Evolutionary conservation across 352 stramenopile genomes (phyloP), one percentile per base, ranked within the genome.

Genomic region (Globisporangium camurandrum): DNA sequence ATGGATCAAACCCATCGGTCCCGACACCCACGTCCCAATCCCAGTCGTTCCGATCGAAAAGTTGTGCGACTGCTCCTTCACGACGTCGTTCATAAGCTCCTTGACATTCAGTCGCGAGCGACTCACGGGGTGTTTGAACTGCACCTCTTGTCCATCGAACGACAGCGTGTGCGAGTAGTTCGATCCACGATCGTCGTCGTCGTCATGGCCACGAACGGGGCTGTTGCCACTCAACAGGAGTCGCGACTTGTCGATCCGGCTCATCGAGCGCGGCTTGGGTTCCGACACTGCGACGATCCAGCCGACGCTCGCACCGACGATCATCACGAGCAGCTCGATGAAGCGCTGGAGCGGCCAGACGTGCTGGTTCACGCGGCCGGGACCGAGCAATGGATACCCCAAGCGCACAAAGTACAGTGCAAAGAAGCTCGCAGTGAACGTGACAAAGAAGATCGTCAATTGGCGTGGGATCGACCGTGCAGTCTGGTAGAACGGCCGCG

Each of bases 1-100:
- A 44, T 88, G 76, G 61, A 91, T 90, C 7, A 93, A 62, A 31
- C 65, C 69, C 76, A 87, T 86, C 10, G 81, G 81, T n/a, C 81
- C 81, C 26, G 76, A 93, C 42, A 89, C 81, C 78, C 77, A 89
- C 17, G 78, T 90, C 46, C 75, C 78, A 36, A 88, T 88, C 33
- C 81, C 81, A 7, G 77, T 92, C 24, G 84, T 74, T 53, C 86
- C 81, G 55, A 88, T 81, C 30, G 72, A 64, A 45, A 87, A 88
- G 69, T 91, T 91, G 65, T 87, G 70, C 2, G 80, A 88, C 59
- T 91, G 80, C 57, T 91, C 77, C 64, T 91, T 88, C 24, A 91
- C 77, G 22, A 91, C 75, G 26, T 88, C 70, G 57, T 59, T 78
- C 50, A 91, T 77, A 34, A 88, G 46, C 54, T 88, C 72, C 60